Evolutionary conservation across 345 rosid species (phyloP).

Genomic region (Fremontodendron californicum): DNA sequence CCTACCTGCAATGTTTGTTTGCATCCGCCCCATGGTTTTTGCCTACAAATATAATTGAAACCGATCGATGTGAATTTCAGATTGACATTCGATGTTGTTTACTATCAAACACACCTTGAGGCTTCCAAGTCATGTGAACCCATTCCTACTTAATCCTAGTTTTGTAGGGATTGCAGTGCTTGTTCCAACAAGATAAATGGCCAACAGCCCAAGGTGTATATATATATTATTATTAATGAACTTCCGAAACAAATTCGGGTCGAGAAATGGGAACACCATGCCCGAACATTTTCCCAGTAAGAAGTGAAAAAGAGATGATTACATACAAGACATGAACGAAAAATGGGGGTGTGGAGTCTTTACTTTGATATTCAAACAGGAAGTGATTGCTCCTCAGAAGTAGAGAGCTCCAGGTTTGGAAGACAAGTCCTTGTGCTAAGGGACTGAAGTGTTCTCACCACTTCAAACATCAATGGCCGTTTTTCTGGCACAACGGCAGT

Average conservation of each 20-base stretch:
- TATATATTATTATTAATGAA: slow-evolving; percentile 12
- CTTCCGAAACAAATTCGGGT: background rate
- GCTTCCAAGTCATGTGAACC: too few species aligned
- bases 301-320: background rate
- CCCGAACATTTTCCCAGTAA: background rate
- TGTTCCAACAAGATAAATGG: too few species aligned
- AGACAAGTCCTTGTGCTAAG: slow-evolving; percentile 25
- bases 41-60: too few species aligned
- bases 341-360: background rate
- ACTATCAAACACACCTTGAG: too few species aligned
- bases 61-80: too few species aligned
- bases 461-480: slow-evolving; percentile 75
- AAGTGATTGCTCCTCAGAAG: slow-evolving; percentile 21
- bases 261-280: background rate
- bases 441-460: slow-evolving; percentile 56
- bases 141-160: too few species aligned
- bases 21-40: too few species aligned
- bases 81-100: too few species aligned
- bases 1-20: too few species aligned
- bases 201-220: too few species aligned
- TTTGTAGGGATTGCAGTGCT: too few species aligned
- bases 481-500: slow-evolving; percentile 75
- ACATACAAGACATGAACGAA: slow-evolving; percentile 15
- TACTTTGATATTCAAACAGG: slow-evolving; percentile 11
- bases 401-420: slow-evolving; percentile 23